Conservation (phyloP, 176 grass and related monocot genomes). For the Aegilops longissima region DNA sequence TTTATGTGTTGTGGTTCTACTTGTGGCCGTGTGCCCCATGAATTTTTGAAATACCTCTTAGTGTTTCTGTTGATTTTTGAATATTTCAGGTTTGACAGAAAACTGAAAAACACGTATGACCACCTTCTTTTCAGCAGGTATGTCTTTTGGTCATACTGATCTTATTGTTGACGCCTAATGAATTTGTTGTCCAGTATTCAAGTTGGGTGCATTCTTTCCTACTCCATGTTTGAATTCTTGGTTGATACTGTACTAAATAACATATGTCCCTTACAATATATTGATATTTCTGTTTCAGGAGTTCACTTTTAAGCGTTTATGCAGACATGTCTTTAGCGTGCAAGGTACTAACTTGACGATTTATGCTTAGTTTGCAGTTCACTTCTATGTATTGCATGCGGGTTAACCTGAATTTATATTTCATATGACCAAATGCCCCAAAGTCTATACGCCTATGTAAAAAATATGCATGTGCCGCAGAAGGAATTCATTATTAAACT, state of each 20-base stretch:
- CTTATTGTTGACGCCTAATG: slow-evolving; percentile 14
- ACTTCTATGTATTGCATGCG: neutral
- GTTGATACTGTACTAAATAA: slow-evolving; percentile 5
- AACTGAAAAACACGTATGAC: slow-evolving; percentile 92
- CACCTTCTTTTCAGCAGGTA: slow-evolving; percentile 99
- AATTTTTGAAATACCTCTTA: slow-evolving; percentile 8
- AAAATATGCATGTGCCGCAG: neutral
- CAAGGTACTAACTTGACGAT: slow-evolving; percentile 63
- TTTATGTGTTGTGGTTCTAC: slow-evolving; percentile 28
- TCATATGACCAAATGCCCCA: neutral
- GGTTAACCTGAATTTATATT: neutral
- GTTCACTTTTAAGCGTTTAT: slow-evolving; percentile 92
- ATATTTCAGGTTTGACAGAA: slow-evolving; percentile 87
- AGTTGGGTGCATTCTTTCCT: neutral
- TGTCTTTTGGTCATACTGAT: neutral
- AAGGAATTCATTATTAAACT: neutral
- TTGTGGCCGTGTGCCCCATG: slow-evolving; percentile 9
- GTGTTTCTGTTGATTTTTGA: slow-evolving; percentile 37
- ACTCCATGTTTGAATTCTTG: neutral
- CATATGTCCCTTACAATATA: neutral
- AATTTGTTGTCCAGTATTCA: slow-evolving; percentile 29
- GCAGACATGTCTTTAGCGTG: slow-evolving; percentile 96
- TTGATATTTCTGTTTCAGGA: slow-evolving; percentile 64
- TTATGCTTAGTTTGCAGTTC: neutral
- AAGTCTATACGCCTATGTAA: neutral